Conservation (phyloP, 2,329 filamentous ascomycete genomes). For the Fusarium penzigii region DNA sequence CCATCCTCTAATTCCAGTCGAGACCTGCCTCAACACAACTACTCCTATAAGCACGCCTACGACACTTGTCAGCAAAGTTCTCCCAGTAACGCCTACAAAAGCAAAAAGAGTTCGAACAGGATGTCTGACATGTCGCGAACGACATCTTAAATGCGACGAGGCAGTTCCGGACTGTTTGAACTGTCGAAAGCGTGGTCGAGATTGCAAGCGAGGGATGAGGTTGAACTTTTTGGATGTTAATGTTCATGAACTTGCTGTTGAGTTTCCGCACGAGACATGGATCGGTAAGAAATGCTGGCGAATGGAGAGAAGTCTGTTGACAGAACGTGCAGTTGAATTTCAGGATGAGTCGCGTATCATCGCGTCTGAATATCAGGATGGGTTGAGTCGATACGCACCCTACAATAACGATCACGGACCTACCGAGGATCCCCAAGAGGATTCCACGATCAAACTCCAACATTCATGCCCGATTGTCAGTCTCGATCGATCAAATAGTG, state of each 20-base stretch:
- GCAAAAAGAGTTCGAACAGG: slow-evolving; percentile 86
- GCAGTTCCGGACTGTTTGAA: slow-evolving; percentile 66
- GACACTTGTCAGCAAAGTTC: neutral
- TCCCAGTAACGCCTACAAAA: slow-evolving; percentile 18
- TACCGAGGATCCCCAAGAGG: neutral
- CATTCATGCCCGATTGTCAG: no score
- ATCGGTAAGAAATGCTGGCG: slow-evolving; percentile 21
- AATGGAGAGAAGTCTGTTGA: neutral
- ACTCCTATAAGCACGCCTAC: neutral
- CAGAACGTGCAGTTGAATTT: slow-evolving; percentile 61
- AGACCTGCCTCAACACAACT: neutral
- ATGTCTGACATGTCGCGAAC: slow-evolving; percentile 85
- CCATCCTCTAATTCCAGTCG: neutral
- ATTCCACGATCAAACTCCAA: neutral
- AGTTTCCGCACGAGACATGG: slow-evolving; percentile 21
- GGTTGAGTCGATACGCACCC: slow-evolving; percentile 68
- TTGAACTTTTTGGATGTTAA: slow-evolving; percentile 91
- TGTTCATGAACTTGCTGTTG: slow-evolving; percentile 65
- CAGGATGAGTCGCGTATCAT: slow-evolving; percentile 87
- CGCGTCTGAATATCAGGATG: slow-evolving; percentile 86
- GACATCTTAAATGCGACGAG: slow-evolving; percentile 91
- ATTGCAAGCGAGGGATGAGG: slow-evolving; percentile 82
- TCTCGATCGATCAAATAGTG: neutral
- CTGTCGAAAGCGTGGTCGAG: slow-evolving; percentile 82
- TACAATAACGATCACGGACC: slow-evolving; percentile 9